Evolutionary conservation across 1,284 basidiomycete genomes (phyloP).

Genomic region (Coniferiporia weirii): DNA sequence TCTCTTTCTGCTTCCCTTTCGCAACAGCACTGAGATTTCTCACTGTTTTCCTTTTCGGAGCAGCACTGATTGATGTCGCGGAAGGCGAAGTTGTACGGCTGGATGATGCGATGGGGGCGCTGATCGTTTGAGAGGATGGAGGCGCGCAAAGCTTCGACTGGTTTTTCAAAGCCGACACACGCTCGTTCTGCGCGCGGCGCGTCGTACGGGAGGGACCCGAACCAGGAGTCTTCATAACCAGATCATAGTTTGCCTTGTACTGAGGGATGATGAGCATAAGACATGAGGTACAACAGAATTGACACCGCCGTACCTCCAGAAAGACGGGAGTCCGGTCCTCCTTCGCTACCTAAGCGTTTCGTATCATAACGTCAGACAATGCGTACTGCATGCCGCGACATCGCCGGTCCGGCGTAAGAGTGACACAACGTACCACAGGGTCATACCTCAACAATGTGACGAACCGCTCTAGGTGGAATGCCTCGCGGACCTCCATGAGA

Average conservation of each 20-base stretch:
- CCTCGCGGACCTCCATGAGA: constrained; percentile 61
- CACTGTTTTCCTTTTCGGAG: constrained; percentile 26
- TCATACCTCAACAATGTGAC: constrained; percentile 69
- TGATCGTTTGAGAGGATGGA: constrained; percentile 27
- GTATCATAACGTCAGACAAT: constrained; percentile 26
- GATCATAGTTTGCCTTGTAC: constrained; percentile 62
- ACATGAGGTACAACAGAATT: constrained; percentile 8
- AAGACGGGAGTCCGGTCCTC: constrained; percentile 1
- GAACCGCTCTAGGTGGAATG: constrained; percentile 82
- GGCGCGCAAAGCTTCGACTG: constrained; percentile 21
- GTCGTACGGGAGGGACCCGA: constrained; percentile 56
- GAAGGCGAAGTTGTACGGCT: constrained; percentile 11
- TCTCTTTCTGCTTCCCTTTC: constrained; percentile 30
- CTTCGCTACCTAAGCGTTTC: constrained; percentile 4
- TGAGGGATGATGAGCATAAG: constrained; percentile 28
- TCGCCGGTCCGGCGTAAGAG: not conserved
- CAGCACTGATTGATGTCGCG: constrained; percentile 16
- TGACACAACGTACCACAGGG: constrained; percentile 49
- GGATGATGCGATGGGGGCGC: constrained; percentile 9
- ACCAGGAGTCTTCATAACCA: constrained; percentile 45
- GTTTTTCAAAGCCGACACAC: constrained; percentile 36
- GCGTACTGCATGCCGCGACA: not conserved
- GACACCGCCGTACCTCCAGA: constrained; percentile 7
- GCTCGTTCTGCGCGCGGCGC: constrained; percentile 53
- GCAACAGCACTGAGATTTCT: constrained; percentile 22